Base-by-base conservation (phyloP, 192 early-diverging fungal genomes). In the Physocladia obscura region DNA sequence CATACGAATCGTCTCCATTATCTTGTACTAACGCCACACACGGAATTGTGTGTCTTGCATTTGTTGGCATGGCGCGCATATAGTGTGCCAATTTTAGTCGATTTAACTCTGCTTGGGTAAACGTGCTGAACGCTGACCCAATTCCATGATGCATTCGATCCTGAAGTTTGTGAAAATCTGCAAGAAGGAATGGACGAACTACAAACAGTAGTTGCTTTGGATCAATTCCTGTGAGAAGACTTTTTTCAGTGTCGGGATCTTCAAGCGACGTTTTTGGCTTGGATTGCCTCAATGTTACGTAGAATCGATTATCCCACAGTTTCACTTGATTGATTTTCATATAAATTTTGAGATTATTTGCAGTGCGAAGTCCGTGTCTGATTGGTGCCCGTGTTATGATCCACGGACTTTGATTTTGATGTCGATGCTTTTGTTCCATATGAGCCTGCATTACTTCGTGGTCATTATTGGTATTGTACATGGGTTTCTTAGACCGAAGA, bases 251-350 rank as follows among this genome's bases (percentile, higher is more conserved):
- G 2, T 32, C 47, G n/a, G 19, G 29, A 13, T 57, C 65, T 5
- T 52, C 54, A 39, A 24, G 1, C 2, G n/a, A 19, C n/a, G 6
- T 3, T 22, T 15, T 2, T 6, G 22, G 26, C 6, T 21, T 29
- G 8, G 59, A 17, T 13, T 4, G 35, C 13, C 22, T 4, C 54
- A 68, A 17, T 31, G 19, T 68, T 26, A 68, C 65, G 37, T 56
- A 68, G 36, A 68, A 68, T 8, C 65, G 65, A 39, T 68, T 57
- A 47, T 68, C 65, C 65, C 65, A 68, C 3, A 34, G n/a, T 38
- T 38, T 56, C n/a, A 52, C 49, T 32, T 65, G 39, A 8, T 44
- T 49, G 48, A 35, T 24, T 19, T 51, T 51, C 26, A 65, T 51
- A n/a, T 51, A 6, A 13, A 65, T 34, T 21, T 65, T 65, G 4